These are phyloP conservation scores for Craterostigma plantagineum DNA, from an alignment of 257 asterid species.

Conservation along the genomic window DNA sequence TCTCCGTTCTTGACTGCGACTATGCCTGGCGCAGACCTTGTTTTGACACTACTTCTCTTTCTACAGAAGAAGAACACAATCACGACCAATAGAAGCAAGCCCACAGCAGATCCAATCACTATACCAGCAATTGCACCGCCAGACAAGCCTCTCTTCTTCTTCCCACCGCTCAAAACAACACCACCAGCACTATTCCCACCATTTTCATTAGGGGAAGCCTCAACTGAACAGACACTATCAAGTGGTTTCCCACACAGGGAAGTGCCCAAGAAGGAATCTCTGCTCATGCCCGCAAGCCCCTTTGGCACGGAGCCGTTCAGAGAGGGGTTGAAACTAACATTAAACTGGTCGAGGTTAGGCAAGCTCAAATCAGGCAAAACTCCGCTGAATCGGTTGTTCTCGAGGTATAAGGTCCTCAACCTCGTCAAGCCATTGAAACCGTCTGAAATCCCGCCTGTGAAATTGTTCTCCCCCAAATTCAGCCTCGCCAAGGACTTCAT, in stretches of 20 bases:
- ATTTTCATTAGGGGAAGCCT: neutral
- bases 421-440: constrained; percentile 44
- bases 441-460: constrained; percentile 37
- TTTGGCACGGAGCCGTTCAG: constrained; percentile 53
- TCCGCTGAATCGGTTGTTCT: constrained; percentile 38
- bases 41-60: constrained; percentile 36
- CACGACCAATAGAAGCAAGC: constrained; percentile 27
- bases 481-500: constrained; percentile 31
- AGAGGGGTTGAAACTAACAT: constrained; percentile 37
- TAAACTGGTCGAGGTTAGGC: constrained; percentile 44
- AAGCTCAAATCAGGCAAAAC: constrained; percentile 31
- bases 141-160: constrained; percentile 23
- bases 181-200: too few species aligned
- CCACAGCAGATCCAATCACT: constrained; percentile 57
- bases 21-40: constrained; percentile 28
- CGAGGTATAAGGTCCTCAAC: constrained; percentile 48
- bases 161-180: constrained; percentile 7
- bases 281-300: constrained; percentile 26
- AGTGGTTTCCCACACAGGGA: constrained; percentile 67
- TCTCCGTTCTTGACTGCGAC: constrained; percentile 37
- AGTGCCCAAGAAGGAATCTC: constrained; percentile 41
- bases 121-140: constrained; percentile 81
- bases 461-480: constrained; percentile 39
- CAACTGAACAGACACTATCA: constrained; percentile 20
- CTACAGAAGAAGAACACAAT: constrained; percentile 41